These are phyloP conservation scores for Triangularia verruculosa DNA, from an alignment of 2,329 filamentous ascomycete species.

Conservation along the genomic window DNA sequence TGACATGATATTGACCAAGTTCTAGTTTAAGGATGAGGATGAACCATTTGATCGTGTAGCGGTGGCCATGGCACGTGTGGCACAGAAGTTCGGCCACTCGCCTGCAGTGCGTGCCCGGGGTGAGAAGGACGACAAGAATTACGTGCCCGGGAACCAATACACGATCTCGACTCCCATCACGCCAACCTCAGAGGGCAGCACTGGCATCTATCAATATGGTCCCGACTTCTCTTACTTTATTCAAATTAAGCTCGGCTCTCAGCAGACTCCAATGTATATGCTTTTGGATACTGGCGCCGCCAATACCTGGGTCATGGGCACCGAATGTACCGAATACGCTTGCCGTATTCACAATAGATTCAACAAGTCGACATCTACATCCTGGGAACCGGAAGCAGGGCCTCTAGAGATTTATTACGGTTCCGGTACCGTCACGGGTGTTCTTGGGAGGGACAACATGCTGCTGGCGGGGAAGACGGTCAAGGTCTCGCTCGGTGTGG, in stretches of 20 bases:
- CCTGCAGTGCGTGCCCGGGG: slow-evolving; percentile 19
- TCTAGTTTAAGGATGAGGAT: slow-evolving; percentile 34
- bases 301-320: slow-evolving; percentile 81
- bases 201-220: slow-evolving; percentile 61
- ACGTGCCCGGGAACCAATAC: slow-evolving; percentile 46
- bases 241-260: slow-evolving; percentile 54
- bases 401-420: slow-evolving; percentile 72
- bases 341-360: slow-evolving; percentile 71
- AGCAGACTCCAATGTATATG: slow-evolving; percentile 55
- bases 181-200: slow-evolving; percentile 46
- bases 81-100: slow-evolving; percentile 38
- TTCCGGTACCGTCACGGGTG: slow-evolving; percentile 68
- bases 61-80: slow-evolving; percentile 38
- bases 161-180: slow-evolving; percentile 44
- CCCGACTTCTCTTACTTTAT: slow-evolving; percentile 66
- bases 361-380: slow-evolving; percentile 62
- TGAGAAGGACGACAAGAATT: slow-evolving; percentile 22
- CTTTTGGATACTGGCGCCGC: slow-evolving; percentile 65
- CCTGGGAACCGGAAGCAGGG: slow-evolving; percentile 51
- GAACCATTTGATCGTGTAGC: slow-evolving; percentile 39
- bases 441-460: slow-evolving; percentile 63
- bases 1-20: not conserved
- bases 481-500: slow-evolving; percentile 68
- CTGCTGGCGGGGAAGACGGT: slow-evolving; percentile 64
- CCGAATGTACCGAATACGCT: slow-evolving; percentile 61